Conservation (phyloP, 768 basidiomycete species). For the Pulveroboletus frians region DNA sequence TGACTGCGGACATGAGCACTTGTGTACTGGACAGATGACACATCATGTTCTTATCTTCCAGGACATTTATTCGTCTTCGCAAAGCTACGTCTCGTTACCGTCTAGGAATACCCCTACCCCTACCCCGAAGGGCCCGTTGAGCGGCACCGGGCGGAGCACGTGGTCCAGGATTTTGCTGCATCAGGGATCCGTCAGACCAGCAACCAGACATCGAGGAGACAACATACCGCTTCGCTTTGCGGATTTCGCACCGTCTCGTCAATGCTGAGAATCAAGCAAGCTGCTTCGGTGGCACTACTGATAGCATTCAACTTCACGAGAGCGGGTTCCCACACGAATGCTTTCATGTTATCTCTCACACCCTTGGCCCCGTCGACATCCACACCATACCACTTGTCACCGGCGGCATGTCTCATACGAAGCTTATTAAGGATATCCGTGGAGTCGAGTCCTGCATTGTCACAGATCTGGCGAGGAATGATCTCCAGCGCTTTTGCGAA, state of each 20-base stretch:
- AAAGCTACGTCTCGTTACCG: constrained; percentile 38
- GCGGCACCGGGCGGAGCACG: constrained; percentile 89
- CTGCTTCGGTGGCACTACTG: constrained; percentile 92
- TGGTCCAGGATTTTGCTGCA: constrained; percentile 76
- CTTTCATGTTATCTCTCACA: constrained; percentile 93
- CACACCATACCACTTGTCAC: constrained; percentile 88
- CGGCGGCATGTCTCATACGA: constrained; percentile 90
- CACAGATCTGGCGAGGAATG: constrained; percentile 97
- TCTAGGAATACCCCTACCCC: constrained; percentile 78
- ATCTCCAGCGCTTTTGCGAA: constrained; percentile 97
- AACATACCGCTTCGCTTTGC: constrained; percentile 82
- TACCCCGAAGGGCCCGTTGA: constrained; percentile 76
- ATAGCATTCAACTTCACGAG: constrained; percentile 95
- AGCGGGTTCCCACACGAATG: constrained; percentile 98
- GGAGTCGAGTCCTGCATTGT: constrained; percentile 96
- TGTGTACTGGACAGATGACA: constrained; percentile 19
- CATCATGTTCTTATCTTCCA: constrained; percentile 12
- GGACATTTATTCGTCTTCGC: constrained; percentile 12
- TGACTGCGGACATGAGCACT: constrained; percentile 3
- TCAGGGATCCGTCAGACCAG: constrained; percentile 15
- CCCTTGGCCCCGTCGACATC: constrained; percentile 88
- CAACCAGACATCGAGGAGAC: not conserved
- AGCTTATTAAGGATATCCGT: constrained; percentile 97
- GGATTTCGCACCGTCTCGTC: constrained; percentile 98
- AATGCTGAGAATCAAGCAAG: constrained; percentile 90